Evolutionary conservation across 1,284 basidiomycete species (phyloP).

Genomic region (Leccinum pachyderme): DNA sequence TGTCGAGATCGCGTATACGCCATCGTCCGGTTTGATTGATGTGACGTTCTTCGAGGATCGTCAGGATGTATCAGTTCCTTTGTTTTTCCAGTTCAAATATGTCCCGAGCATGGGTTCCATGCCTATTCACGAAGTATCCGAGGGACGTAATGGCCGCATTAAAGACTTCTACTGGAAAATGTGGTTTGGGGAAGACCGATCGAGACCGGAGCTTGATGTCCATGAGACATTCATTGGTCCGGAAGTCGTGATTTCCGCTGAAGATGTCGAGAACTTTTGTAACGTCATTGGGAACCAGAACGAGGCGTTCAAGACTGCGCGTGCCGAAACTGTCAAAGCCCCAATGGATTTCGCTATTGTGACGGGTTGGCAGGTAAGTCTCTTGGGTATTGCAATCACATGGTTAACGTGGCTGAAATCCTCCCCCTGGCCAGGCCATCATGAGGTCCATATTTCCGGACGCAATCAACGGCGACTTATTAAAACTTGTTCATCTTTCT

Average conservation of each 20-base stretch:
- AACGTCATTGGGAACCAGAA: conserved; percentile 91
- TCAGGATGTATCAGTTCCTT: conserved; percentile 72
- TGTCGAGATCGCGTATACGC: conserved; percentile 69
- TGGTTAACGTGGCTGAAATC: conserved; percentile 15
- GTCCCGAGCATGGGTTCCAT: conserved; percentile 87
- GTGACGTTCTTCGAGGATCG: conserved; percentile 88
- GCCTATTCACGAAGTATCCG: conserved; percentile 89
- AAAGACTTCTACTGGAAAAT: conserved; percentile 97
- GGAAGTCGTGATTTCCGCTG: conserved; percentile 75
- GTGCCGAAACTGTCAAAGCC: conserved; percentile 71
- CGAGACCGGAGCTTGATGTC: conserved; percentile 73
- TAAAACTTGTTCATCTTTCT: conserved; percentile 95
- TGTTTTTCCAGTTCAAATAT: conserved; percentile 83
- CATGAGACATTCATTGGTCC: conserved; percentile 82
- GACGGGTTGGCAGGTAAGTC: conserved; percentile 89
- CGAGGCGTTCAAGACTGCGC: conserved; percentile 82
- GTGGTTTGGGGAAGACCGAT: conserved; percentile 88
- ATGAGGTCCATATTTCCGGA: conserved; percentile 97
- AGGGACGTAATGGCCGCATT: conserved; percentile 87
- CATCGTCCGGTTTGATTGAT: conserved; percentile 59
- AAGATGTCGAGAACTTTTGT: conserved; percentile 87
- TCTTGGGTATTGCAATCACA: background rate
- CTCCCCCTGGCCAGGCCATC: conserved; percentile 63
- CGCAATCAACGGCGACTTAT: conserved; percentile 86
- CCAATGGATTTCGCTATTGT: conserved; percentile 99